Evolutionary conservation across 805 yeast species (phyloP), one percentile per base, ranked within the genome.

Genomic region (Nakazawaea ambrosiae): DNA sequence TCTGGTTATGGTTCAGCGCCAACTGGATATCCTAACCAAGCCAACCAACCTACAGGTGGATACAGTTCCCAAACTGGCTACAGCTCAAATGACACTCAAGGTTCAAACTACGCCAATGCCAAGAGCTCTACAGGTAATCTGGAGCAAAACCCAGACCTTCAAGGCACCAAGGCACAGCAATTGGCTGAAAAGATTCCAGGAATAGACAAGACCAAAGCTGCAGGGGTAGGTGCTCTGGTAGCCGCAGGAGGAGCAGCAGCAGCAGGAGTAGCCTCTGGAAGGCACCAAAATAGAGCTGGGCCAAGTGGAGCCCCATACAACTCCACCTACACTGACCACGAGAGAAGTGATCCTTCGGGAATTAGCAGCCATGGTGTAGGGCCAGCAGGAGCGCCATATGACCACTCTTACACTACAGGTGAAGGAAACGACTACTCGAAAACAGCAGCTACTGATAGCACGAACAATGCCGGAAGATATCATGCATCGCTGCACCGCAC

Each of bases 371-470:
- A 17, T 12, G 29, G 15, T n/a, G 27, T 24, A 4, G 33, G 33
- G 15, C 29, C 33, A 15, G 33, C 28, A 12, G 38, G 38, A 15
- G 28, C 38, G 17, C 38, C 27, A 22, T 7, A 12, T 28, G 31
- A 27, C 20, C 15, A 28, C 8, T 20, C 16, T 4, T 34, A 20
- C 20, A 6, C 14, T n/a, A 22, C 19, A 18, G 26, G 26, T 11
- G 24, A 11, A 15, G 12, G 20, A 9, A 5, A 27, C 27, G 32
- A 27, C 20, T 20, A n/a, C 16, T 18, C 15, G n/a, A 25, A 16
- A 11, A 36, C 39, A 4, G 30, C 39, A 20, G 31, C 27, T n/a
- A 33, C 40, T 10, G 31, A 37, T 18, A 30, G 27, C 10, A 22
- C 35, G 15, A 12, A 18, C 16, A 23, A 33, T n/a, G 29, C 14